phyloP scores from a whole-genome alignment of 2,329 filamentous ascomycete species.

The Akanthomyces dipterigenus region DNA sequence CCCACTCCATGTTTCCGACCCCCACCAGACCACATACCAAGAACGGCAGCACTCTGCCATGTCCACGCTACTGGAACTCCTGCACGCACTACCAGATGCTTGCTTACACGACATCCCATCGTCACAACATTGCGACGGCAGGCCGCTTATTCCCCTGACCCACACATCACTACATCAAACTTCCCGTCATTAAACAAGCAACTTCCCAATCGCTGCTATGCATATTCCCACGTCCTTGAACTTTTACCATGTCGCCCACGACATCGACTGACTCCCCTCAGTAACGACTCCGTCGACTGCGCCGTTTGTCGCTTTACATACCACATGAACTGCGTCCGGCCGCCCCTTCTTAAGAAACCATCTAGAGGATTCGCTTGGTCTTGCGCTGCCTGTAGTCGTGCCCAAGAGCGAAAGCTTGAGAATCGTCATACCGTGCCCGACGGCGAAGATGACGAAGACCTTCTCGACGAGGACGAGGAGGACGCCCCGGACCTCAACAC shows the following conservation, averaged over 20 bases:
- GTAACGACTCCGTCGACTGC: slow-evolving; percentile 92
- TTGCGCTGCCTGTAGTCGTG: slow-evolving; percentile 89
- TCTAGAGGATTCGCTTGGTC: slow-evolving; percentile 98
- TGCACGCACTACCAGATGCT: slow-evolving; percentile 9
- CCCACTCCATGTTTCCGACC: neutral
- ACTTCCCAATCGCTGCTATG: no score
- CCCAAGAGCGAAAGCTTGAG: slow-evolving; percentile 89
- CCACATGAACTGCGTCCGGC: slow-evolving; percentile 96
- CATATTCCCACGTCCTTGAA: neutral
- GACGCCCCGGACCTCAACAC: slow-evolving; percentile 48
- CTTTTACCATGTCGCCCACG: neutral
- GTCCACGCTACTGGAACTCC: neutral
- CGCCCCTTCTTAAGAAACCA: slow-evolving; percentile 88
- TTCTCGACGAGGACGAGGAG: slow-evolving; percentile 66
- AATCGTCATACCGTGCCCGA: slow-evolving; percentile 74
- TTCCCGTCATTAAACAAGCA: no score
- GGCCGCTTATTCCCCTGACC: no score
- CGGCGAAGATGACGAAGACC: slow-evolving; percentile 60
- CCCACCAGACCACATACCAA: slow-evolving; percentile 9
- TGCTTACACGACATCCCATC: slow-evolving; percentile 11
- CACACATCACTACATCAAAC: neutral
- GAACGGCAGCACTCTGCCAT: slow-evolving; percentile 5
- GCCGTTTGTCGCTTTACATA: slow-evolving; percentile 92
- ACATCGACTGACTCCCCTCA: slow-evolving; percentile 31
- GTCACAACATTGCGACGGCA: neutral